These are phyloP conservation scores for Malus domestica DNA, from an alignment of 306 rosid species.

Conservation along the genomic window DNA sequence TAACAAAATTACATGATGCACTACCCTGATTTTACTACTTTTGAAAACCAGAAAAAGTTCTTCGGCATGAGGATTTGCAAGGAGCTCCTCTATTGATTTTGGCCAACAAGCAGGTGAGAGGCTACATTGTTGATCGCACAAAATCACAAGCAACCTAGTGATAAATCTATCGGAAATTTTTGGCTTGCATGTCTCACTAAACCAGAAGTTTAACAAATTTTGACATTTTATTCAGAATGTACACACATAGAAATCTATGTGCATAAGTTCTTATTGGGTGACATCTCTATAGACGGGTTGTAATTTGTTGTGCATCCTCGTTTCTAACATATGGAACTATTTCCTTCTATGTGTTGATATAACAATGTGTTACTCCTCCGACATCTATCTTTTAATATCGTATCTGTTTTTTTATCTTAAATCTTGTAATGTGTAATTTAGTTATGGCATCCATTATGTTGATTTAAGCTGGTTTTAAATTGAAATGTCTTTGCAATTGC, in stretches of 20 bases:
- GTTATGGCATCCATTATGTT: neutral
- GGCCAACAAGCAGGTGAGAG: constrained; percentile 92
- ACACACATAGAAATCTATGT: neutral
- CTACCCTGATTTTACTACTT: constrained; percentile 15
- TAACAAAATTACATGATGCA: constrained; percentile 3
- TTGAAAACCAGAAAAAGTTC: constrained; percentile 71
- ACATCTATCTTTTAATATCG: neutral
- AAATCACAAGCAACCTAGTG: neutral
- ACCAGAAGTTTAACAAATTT: neutral
- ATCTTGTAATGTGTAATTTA: neutral
- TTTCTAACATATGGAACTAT: neutral
- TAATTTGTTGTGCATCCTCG: neutral
- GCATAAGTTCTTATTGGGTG: neutral
- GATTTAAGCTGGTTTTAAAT: neutral
- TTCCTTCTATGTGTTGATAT: constrained; percentile 1
- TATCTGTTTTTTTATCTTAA: neutral
- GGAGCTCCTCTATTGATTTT: constrained; percentile 94
- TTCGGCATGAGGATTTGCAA: constrained; percentile 90
- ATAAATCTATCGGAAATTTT: neutral
- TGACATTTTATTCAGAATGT: neutral
- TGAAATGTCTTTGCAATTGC: constrained; percentile 22
- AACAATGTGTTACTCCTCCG: neutral
- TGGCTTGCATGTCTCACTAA: neutral
- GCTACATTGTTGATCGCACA: neutral
- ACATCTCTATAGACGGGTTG: neutral